phyloP scores from a whole-genome alignment of 768 basidiomycete species.

The Melanogaster broomeanus region DNA sequence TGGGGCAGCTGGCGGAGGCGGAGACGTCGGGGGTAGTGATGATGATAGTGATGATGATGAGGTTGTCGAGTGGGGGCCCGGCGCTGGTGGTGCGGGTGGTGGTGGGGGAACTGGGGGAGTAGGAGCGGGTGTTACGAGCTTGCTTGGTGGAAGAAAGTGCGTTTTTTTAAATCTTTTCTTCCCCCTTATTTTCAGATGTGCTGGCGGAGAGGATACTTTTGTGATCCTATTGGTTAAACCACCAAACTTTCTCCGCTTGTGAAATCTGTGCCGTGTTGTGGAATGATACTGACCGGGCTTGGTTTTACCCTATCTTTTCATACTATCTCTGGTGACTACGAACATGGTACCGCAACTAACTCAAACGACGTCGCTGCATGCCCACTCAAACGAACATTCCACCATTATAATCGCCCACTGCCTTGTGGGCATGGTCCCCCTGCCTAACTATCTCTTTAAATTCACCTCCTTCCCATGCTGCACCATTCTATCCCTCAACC shows the following conservation, averaged over 20 bases:
- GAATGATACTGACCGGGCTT: not conserved
- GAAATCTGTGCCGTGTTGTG: not conserved
- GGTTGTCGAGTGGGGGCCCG: conserved; percentile 21
- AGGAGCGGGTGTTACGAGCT: conserved; percentile 5
- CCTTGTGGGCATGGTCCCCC: not conserved
- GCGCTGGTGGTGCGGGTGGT: conserved; percentile 3
- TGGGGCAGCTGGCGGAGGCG: no score
- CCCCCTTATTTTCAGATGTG: not conserved
- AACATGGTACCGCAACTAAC: no score
- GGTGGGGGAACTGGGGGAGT: not conserved
- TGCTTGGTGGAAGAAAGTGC: conserved; percentile 28
- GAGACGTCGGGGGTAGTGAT: conserved; percentile 18
- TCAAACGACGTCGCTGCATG: no score
- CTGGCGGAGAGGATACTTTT: conserved; percentile 11
- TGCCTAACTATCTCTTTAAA: no score
- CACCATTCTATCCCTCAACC: not conserved
- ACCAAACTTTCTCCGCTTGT: no score
- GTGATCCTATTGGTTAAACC: no score
- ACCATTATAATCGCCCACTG: no score
- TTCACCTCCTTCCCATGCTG: no score
- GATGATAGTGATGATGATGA: conserved; percentile 35
- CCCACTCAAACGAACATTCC: not conserved
- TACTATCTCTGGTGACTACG: not conserved
- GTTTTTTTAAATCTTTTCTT: conserved; percentile 5
- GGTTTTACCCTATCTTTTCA: not conserved